These are phyloP conservation scores for Teratosphaeria gauchensis DNA, from an alignment of 2,329 filamentous ascomycete species.

Conservation along the genomic window DNA sequence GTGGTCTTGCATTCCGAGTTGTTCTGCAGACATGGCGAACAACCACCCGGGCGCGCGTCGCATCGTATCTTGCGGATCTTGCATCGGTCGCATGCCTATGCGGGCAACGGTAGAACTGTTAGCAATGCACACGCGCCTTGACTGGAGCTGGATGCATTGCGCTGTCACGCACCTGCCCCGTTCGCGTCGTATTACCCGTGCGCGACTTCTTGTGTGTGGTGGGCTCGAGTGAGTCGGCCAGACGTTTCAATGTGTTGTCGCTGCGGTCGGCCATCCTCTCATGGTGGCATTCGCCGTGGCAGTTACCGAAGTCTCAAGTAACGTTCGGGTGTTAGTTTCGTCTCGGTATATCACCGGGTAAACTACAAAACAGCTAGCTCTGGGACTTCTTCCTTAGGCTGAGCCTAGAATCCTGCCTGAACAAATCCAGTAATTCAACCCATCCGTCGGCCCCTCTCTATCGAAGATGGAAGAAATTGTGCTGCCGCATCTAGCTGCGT, in stretches of 20 bases:
- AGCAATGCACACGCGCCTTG: neutral
- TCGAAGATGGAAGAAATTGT: constrained; percentile 52
- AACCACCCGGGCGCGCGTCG: constrained; percentile 70
- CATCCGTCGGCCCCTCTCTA: neutral
- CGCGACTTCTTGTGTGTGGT: neutral
- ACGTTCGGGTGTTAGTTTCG: neutral
- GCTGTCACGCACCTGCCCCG: neutral
- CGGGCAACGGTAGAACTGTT: neutral
- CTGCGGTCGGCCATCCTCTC: neutral
- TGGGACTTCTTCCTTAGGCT: neutral
- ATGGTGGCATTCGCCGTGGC: neutral
- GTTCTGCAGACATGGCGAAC: constrained; percentile 69
- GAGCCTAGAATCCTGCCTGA: neutral
- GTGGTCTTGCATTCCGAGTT: constrained; percentile 73
- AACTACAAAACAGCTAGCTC: neutral
- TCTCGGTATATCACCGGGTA: neutral
- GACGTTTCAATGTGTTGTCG: neutral
- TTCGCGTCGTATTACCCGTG: neutral
- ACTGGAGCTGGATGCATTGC: neutral
- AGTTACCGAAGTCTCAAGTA: neutral
- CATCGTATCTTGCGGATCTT: constrained; percentile 86
- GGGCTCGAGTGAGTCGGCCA: neutral
- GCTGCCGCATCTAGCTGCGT: constrained; percentile 64
- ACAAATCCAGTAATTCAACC: neutral
- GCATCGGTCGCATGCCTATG: constrained; percentile 80